Evolutionary conservation across 305 asterid genomes (phyloP), one percentile per base, ranked within the genome.

Genomic region (Withania somnifera): DNA sequence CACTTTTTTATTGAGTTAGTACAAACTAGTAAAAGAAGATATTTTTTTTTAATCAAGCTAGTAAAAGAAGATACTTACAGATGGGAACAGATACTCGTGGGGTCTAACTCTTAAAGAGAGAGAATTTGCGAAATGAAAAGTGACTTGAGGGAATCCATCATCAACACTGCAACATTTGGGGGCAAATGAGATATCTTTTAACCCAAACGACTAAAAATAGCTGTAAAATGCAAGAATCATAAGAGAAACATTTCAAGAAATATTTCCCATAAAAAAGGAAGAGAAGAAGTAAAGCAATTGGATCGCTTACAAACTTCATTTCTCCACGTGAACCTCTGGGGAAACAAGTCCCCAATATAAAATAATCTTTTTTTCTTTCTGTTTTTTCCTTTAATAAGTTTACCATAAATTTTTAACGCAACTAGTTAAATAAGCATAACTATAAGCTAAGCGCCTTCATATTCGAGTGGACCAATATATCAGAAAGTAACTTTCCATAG

Each of bases 101-200:
- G 99, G 99, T 89, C 91, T 89, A 86, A 97, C 98, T 84, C 83
- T 94, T 92, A 97, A 88, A 81, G 86, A 26, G 79, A 97, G 98
- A 53, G 95, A 92, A 83, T 91, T 92, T 89, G 90, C 90, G 80
- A 97, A 97, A 87, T 94, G 97, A 85, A 97, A 93, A 76, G 89
- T 89, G 86, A 97, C 96, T 11, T 87, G 84, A 9, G 98, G 99
- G 82, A 97, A 97, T 76, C 92, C 98, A 84, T 92, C 98, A 87
- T 97, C 98, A 79, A 94, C 95, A 85, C 99, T 97, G 95, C 96
- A 89, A 80, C 36, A 53, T 64, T 76, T 50, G 58, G 61, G 50
- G 61, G 61, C 80, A 75, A 28, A 50, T 47, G 61, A 61, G 45
- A 50, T 45, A 75, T 75, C 28, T 47, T 50, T 71, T 50, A 8